phyloP scores from a whole-genome alignment of 2,329 filamentous ascomycete genomes.

The Exophiala oligosperma region DNA sequence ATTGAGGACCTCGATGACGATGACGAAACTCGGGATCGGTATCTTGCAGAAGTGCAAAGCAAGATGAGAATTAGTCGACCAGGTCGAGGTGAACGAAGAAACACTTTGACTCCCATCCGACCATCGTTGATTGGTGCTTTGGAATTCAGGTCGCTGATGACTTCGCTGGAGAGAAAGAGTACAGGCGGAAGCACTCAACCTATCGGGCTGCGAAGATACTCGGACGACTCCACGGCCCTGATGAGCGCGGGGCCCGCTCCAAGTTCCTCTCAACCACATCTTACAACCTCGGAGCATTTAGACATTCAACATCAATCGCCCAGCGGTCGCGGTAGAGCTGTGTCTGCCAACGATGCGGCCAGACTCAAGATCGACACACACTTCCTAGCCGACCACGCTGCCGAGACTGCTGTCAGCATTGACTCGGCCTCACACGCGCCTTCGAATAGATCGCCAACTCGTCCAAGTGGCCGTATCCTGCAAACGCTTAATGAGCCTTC shows the following conservation, averaged over 20 bases:
- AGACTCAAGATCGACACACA: conserved; percentile 46
- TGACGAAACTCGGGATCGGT: conserved; percentile 57
- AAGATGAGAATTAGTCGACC: conserved; percentile 88
- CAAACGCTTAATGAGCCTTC: conserved; percentile 21
- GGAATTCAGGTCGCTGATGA: conserved; percentile 87
- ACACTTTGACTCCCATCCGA: conserved; percentile 78
- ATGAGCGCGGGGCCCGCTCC: conserved; percentile 47
- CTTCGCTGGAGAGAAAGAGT: conserved; percentile 81
- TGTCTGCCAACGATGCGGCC: conserved; percentile 60
- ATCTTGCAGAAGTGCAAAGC: conserved; percentile 78
- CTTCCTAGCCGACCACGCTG: conserved; percentile 30
- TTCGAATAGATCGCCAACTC: background rate
- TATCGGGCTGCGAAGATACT: conserved; percentile 69
- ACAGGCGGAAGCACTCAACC: conserved; percentile 61
- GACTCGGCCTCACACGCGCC: conserved; percentile 6
- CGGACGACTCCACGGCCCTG: conserved; percentile 56
- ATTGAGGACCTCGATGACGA: conserved; percentile 59
- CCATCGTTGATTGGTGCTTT: conserved; percentile 91
- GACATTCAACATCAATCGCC: conserved; percentile 5
- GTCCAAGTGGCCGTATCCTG: conserved; percentile 19
- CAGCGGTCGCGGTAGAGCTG: conserved; percentile 49
- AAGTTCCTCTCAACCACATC: conserved; percentile 28
- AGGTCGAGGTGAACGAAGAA: conserved; percentile 64
- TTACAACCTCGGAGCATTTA: conserved; percentile 23
- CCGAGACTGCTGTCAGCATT: conserved; percentile 14